These are phyloP conservation scores for Phlebopus sp. DNA, from an alignment of 1,284 basidiomycete species.

Conservation along the genomic window DNA sequence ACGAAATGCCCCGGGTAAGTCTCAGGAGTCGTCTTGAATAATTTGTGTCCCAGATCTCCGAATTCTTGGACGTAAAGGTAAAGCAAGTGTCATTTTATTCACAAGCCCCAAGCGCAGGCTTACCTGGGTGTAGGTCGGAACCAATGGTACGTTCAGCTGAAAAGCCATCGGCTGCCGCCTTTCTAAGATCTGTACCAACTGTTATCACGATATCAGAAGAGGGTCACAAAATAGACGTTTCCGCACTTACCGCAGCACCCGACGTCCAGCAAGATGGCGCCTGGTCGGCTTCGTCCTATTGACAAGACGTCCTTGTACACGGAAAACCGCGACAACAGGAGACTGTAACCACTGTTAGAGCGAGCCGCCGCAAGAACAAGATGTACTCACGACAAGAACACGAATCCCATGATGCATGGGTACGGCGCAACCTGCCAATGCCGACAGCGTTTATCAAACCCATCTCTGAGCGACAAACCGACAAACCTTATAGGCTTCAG, in stretches of 20 bases:
- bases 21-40: slow-evolving; percentile 26
- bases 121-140: slow-evolving; percentile 7
- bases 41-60: slow-evolving; percentile 28
- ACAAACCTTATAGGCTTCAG: slow-evolving; percentile 21
- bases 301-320: slow-evolving; percentile 6
- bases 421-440: slow-evolving; percentile 5
- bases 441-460: too few species aligned
- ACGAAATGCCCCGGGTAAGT: slow-evolving; percentile 32
- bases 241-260: slow-evolving; percentile 9
- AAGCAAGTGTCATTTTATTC: neutral
- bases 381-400: slow-evolving; percentile 3
- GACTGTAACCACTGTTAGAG: neutral
- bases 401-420: slow-evolving; percentile 6
- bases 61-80: slow-evolving; percentile 16
- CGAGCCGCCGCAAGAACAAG: neutral
- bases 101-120: neutral
- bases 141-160: slow-evolving; percentile 4
- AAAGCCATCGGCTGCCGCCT: slow-evolving; percentile 9
- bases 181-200: slow-evolving; percentile 5
- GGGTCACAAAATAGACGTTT: neutral
- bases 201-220: neutral
- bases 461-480: too few species aligned
- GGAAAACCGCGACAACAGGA: neutral
- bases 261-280: slow-evolving; percentile 10
- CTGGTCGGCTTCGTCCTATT: slow-evolving; percentile 7